Conservation (phyloP, 2,329 filamentous ascomycete genomes). For the Hirsutella minnesotensis region DNA sequence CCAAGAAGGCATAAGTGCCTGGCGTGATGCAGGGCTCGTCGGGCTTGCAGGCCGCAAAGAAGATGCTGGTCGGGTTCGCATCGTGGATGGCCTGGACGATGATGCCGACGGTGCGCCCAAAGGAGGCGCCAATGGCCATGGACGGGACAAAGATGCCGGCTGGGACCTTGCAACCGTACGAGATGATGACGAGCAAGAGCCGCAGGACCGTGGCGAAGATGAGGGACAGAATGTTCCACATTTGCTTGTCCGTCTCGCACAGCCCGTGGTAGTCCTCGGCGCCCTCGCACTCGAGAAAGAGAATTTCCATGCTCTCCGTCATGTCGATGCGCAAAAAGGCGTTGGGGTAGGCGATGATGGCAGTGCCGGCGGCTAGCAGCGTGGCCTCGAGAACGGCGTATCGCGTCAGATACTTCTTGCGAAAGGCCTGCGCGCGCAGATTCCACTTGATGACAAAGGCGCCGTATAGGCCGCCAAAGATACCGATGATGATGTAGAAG, state of each 20-base stretch:
- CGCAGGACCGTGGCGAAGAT: slow-evolving; percentile 70
- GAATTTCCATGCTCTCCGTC: slow-evolving; percentile 98
- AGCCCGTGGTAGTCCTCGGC: slow-evolving; percentile 80
- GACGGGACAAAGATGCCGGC: slow-evolving; percentile 97
- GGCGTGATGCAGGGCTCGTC: slow-evolving; percentile 95
- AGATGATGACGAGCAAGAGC: slow-evolving; percentile 79
- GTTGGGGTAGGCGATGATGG: slow-evolving; percentile 92
- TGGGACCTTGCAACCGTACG: slow-evolving; percentile 94
- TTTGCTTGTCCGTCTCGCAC: slow-evolving; percentile 67
- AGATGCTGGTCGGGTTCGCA: slow-evolving; percentile 65
- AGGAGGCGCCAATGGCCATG: slow-evolving; percentile 92
- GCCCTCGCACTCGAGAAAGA: slow-evolving; percentile 88
- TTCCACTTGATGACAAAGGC: slow-evolving; percentile 99
- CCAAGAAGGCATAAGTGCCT: slow-evolving; percentile 91
- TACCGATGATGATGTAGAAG: slow-evolving; percentile 83
- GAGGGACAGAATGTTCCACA: slow-evolving; percentile 68
- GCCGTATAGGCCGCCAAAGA: slow-evolving; percentile 90
- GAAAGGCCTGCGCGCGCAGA: slow-evolving; percentile 76
- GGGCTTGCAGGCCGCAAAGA: slow-evolving; percentile 81
- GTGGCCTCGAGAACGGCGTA: slow-evolving; percentile 84
- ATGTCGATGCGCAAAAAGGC: slow-evolving; percentile 93
- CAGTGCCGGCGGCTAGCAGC: slow-evolving; percentile 69
- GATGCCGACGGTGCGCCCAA: slow-evolving; percentile 89
- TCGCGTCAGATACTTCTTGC: slow-evolving; percentile 78
- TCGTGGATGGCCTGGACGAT: slow-evolving; percentile 84